phyloP scores from a whole-genome alignment of 257 asterid genomes.

The Solanum megistacrolobum region DNA sequence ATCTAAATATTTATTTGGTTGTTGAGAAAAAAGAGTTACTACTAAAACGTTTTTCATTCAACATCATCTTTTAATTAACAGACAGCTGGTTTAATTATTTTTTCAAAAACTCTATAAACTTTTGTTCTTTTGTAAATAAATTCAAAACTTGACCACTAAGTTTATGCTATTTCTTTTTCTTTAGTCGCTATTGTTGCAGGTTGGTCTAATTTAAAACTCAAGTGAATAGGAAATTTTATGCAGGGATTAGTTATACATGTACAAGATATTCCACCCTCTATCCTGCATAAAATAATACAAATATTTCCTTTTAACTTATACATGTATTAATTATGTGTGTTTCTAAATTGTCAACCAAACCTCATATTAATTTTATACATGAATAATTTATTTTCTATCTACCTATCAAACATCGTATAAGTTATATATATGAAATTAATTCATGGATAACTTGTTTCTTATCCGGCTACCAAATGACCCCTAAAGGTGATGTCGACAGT shows the following conservation, averaged over 20 bases:
- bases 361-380: too few relatives aligned
- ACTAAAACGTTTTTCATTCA: background rate
- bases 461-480: too few relatives aligned
- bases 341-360: background rate
- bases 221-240: background rate
- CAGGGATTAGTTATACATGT: background rate
- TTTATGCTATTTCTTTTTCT: background rate
- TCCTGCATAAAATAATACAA: background rate
- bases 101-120: background rate
- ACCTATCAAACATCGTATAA: background rate
- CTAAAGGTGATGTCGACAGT: too few relatives aligned
- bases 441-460: too few relatives aligned
- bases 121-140: conserved; percentile 1
- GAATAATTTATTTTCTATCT: too few relatives aligned
- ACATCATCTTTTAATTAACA: background rate
- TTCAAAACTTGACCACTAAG: background rate
- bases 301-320: background rate
- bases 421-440: too few relatives aligned
- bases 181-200: conserved; percentile 10
- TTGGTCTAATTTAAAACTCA: conserved; percentile 31
- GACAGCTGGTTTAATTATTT: background rate
- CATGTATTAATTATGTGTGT: background rate
- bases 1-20: conserved; percentile 26
- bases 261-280: too few relatives aligned
- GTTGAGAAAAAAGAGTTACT: conserved; percentile 40